Base-by-base conservation (phyloP, 2,329 filamentous ascomycete genomes). In the Sporothrix phasma region DNA sequence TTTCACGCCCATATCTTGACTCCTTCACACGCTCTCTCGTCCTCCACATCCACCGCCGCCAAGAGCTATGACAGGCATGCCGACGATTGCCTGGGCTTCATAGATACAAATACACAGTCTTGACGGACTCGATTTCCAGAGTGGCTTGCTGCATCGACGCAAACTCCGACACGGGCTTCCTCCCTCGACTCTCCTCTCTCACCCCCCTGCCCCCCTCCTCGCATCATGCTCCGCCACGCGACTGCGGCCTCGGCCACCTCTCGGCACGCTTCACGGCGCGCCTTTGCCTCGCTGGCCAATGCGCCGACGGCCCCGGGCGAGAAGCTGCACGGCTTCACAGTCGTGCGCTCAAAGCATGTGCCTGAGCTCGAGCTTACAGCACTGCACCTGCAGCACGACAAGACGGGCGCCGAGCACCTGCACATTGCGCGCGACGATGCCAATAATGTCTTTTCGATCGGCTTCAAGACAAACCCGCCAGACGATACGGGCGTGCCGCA, bases 371-470 rank as follows among this genome's bases (percentile, higher is more conserved):
- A 97, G 75, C 78, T 99, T 72, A 96, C 92, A 1, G 94, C 94
- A 5, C 77, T 97, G 62, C 90, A 95, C 68, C 83, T 99, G 67
- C 87, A 90, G 72, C 94, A 99, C 74, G 90, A 97, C 78, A 92
- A 92, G 79, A 99, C 94, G 0, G 91, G 92, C 66, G 94, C 94
- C 68, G 91, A 99, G 69, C 97, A 97, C 73, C 82, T 99, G 54
- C 94, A 99, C 77, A 88, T 99, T 70, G 93, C 92, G 17, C 84
- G 93, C 70, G 92, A 97, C 65, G 94, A 99, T 73, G 89, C 88
- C 79, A 99, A 99, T 79, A 99, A 99, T 89, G 94, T 97, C 73
- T 99, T 99, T 77, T 95, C 92, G 43, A 95, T 99, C 72, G 94
- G 92, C 61, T 99, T 99, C 85, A 97, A 97, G 84, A 99, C 94